Percentiles rank a stretch among this genome's conserved stretches.
These are phyloP conservation scores for Acacia confusa DNA, from an alignment of 306 rosid genomes.

Conservation along the genomic window DNA sequence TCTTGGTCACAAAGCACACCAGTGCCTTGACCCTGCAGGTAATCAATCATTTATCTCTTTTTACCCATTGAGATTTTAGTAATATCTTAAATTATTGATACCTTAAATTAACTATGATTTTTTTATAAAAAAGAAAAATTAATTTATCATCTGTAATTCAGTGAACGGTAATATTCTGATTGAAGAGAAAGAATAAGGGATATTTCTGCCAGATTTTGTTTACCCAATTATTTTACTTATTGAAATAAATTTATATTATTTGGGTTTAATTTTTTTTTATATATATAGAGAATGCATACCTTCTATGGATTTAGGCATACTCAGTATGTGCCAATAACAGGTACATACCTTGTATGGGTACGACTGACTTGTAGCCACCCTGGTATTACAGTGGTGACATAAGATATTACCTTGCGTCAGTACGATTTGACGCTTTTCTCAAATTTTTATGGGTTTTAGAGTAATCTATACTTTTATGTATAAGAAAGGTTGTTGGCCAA, in stretches of 20 bases:
- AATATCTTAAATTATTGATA: neutral
- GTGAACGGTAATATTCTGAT: conserved; percentile 8
- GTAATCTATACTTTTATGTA: neutral
- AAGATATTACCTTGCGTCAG: neutral
- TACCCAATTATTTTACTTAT: neutral
- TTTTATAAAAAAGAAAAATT: neutral
- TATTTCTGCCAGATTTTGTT: neutral
- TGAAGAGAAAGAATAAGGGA: conserved; percentile 2
- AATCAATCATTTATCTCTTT: neutral
- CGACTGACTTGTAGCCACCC: neutral
- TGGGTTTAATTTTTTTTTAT: neutral
- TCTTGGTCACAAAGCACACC: conserved; percentile 64
- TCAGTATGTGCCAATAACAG: neutral
- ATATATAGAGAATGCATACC: neutral
- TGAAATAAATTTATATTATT: neutral
- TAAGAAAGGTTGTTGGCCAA: neutral
- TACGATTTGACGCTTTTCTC: neutral
- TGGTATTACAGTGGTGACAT: neutral
- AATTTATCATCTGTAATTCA: neutral
- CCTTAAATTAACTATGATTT: neutral
- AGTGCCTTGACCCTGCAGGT: conserved; percentile 57
- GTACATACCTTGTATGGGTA: neutral
- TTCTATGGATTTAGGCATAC: neutral
- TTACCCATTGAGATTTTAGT: neutral
- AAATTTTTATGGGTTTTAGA: neutral